Evolutionary conservation across 2,329 filamentous ascomycete species (phyloP), one percentile per base, ranked within the genome.

Genomic region (Blumeriella jaapii): DNA sequence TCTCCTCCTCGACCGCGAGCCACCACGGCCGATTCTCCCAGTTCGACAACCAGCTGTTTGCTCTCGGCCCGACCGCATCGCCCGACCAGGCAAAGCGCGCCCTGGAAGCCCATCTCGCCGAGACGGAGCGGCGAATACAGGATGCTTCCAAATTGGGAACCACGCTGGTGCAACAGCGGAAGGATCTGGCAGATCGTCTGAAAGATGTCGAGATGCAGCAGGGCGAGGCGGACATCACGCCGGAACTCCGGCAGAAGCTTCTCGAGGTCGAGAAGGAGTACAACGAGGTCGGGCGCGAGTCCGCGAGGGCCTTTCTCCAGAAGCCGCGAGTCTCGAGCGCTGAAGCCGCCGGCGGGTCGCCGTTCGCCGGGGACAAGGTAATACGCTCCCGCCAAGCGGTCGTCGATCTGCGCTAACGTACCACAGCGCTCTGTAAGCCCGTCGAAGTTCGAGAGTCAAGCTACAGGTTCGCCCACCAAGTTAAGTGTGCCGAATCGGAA

Each of bases 221-320:
- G 51, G 67, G 72, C 28, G 82, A 91, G 48, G 74, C 74, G 15
- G 82, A 94, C 43, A 74, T 96, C 33, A 78, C 79, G 0, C 76
- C 82, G 3, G 87, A 94, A 47, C 64, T 98, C 51, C 82, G 82
- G 40, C 72, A 80, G 52, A 86, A 82, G 60, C 69, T 98, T 34
- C 69, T 75, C 10, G 86, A 93, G 44, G 76, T 98, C 40, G 91
- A 98, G 59, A 83, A 76, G 58, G 91, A 98, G 54, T 96, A 93
- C 62, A 89, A 93, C 57, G 87, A 95, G 55, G 78, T 96, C 29
- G 86, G 87, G 9, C 72, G 81, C 44, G 89, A 96, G 57, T 91
- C 82, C 30, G 85, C 89, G 27, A 73, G 89, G 46, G 86, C 84
- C 2, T 89, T 95, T 56, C 63, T 96, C 41, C 82, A 77, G 20